Conservation (phyloP, 2,329 filamentous ascomycete genomes). For the Cytospora mali region DNA sequence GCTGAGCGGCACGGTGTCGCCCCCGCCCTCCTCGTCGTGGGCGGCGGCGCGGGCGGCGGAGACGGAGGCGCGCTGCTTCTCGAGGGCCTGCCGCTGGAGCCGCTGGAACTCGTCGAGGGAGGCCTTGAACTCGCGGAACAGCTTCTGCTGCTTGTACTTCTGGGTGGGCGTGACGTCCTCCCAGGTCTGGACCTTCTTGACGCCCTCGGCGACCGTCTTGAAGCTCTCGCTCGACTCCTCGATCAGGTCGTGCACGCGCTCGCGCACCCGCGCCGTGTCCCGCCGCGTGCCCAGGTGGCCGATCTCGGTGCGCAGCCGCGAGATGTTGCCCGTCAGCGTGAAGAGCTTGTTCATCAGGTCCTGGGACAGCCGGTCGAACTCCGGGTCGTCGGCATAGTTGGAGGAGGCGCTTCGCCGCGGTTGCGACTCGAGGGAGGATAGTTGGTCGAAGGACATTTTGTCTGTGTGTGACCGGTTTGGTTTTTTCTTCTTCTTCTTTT, state of each 20-base stretch:
- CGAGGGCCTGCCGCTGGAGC: constrained; percentile 85
- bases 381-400: constrained; percentile 86
- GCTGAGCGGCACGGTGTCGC: constrained; percentile 31
- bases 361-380: constrained; percentile 82
- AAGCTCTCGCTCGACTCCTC: constrained; percentile 86
- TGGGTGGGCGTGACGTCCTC: constrained; percentile 86
- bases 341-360: constrained; percentile 87
- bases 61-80: constrained; percentile 88
- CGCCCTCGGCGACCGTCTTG: constrained; percentile 87
- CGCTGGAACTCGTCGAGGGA: constrained; percentile 88
- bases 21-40: constrained; percentile 62
- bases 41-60: constrained; percentile 75
- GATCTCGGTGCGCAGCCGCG: constrained; percentile 81
- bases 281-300: constrained; percentile 84
- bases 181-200: constrained; percentile 90
- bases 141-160: constrained; percentile 94
- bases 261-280: constrained; percentile 87
- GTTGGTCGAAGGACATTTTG: constrained; percentile 87
- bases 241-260: constrained; percentile 84
- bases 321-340: constrained; percentile 83
- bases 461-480: not conserved
- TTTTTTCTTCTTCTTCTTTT: not conserved
- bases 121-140: constrained; percentile 89
- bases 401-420: constrained; percentile 47
- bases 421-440: constrained; percentile 81